Percentiles rank a stretch among this genome's conserved stretches.
phyloP scores from a whole-genome alignment of 2,329 filamentous ascomycete genomes.

The Apiospora malaysiana region DNA sequence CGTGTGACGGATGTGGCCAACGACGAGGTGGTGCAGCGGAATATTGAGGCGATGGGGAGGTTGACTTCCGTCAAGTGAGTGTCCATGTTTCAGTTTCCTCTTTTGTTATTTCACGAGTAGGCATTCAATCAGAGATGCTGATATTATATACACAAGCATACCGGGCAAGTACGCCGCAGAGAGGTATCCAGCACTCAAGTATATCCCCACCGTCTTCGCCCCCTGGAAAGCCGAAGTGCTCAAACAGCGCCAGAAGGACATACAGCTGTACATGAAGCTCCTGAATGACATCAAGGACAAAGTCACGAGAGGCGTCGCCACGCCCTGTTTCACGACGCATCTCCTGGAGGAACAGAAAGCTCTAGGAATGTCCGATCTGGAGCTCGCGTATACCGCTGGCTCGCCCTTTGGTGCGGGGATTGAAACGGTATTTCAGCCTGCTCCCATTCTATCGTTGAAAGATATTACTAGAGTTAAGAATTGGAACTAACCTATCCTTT shows the following conservation, averaged over 20 bases:
- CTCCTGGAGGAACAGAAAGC: constrained; percentile 47
- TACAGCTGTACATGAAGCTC: constrained; percentile 45
- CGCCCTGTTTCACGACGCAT: constrained; percentile 50
- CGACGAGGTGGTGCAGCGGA: constrained; percentile 45
- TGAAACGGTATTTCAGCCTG: constrained; percentile 43
- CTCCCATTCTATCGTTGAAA: too few species aligned
- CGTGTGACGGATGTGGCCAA: constrained; percentile 41
- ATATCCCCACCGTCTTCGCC: constrained; percentile 44
- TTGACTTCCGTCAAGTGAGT: constrained; percentile 50
- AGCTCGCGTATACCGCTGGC: constrained; percentile 51
- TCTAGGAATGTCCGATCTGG: constrained; percentile 48
- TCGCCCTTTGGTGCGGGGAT: constrained; percentile 52
- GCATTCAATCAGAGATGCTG: background rate
- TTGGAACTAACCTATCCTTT: background rate
- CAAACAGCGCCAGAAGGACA: constrained; percentile 40
- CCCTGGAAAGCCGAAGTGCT: constrained; percentile 48
- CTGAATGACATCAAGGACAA: constrained; percentile 48
- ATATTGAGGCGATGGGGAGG: constrained; percentile 49
- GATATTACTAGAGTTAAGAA: too few species aligned
- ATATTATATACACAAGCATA: constrained; percentile 32
- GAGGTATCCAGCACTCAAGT: constrained; percentile 47
- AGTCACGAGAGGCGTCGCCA: constrained; percentile 38
- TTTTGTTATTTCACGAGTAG: background rate
- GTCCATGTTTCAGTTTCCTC: too few species aligned
- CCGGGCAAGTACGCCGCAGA: constrained; percentile 48